Percentiles rank a stretch among this genome's conserved stretches.
phyloP scores from a whole-genome alignment of 192 early-diverging fungal species.

The Backusella liffmaniae region DNA sequence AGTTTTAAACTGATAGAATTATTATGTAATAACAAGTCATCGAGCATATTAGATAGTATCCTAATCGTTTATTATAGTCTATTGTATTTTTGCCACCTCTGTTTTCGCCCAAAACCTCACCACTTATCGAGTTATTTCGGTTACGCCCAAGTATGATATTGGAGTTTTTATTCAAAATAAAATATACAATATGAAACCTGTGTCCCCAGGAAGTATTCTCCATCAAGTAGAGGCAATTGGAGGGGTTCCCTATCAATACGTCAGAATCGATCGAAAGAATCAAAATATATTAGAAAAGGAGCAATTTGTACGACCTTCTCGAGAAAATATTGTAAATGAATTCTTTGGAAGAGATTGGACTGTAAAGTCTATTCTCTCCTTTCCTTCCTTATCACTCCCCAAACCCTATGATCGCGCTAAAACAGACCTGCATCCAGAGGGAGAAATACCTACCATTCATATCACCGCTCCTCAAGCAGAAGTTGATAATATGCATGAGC shows the following conservation, averaged over 20 bases:
- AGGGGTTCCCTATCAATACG: constrained; percentile 5
- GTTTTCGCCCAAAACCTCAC: background rate
- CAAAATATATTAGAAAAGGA: constrained; percentile 9
- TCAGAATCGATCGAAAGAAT: background rate
- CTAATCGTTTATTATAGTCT: background rate
- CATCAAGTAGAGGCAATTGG: constrained; percentile 10
- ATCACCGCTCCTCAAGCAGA: background rate
- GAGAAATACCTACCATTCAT: constrained; percentile 25
- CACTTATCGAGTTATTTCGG: background rate
- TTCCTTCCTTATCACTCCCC: background rate
- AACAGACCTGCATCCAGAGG: constrained; percentile 5
- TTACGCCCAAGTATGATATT: background rate
- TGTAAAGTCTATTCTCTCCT: background rate
- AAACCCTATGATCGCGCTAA: background rate
- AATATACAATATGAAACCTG: background rate
- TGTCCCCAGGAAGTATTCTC: background rate
- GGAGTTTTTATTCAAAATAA: background rate
- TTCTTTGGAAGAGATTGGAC: constrained; percentile 21
- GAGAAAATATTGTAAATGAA: background rate
- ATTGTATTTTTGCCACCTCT: background rate
- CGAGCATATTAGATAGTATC: background rate
- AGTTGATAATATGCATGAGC: constrained; percentile 15
- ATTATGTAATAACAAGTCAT: background rate
- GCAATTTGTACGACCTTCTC: background rate
- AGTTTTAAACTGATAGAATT: background rate